Base-by-base conservation (phyloP, 805 yeast species). In the Saccharomycopsis fibuligera region DNA sequence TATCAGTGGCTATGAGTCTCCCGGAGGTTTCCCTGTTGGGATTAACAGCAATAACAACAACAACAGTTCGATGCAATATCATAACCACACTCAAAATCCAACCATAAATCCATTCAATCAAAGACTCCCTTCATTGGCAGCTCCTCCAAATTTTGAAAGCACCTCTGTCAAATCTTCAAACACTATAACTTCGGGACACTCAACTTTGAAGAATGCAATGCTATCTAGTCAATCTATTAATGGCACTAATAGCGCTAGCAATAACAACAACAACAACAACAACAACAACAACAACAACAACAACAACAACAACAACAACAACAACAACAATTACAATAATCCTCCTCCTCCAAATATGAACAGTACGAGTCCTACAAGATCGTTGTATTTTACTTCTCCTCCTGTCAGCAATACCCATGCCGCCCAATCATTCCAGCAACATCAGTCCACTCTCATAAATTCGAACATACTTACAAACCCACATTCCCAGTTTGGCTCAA, bases 401-500 rank as follows among this genome's bases (percentile, higher is more conserved):
- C 31, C 31, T 8, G 12, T 12, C 10, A 27, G 12, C 12, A 27
- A 12, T 10, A n/a, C n/a, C n/a, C n/a, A n/a, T n/a, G 39, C 39
- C 6, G 23, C 39, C 8, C 8, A 5, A 31, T 12, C 42, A 27
- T 14, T 23, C 6, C 5, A 5, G 12, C 39, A 29, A 16, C 45
- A 42, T 5, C 44, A 37, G 25, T 17, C 41, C 8, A 16, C 35
- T 24, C 22, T 44, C 12, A 23, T 40, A n/a, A 40, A 17, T 19
- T 12, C 48, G 8, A 45, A 30, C 35, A 22, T 31, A 22, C 22
- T 48, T n/a, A 14, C 44, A 14, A 45, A 45, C 22, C 29, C 53
- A 27, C 36, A 43, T 33, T 5, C 53, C 9, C 51, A 39, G 19
- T 40, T 44, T 35, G 49, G 49, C 4, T 5, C 35, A 3, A 41